These are phyloP conservation scores for Saksenaea vasiformis DNA, from an alignment of 371 early-diverging fungal species.

Conservation along the genomic window DNA sequence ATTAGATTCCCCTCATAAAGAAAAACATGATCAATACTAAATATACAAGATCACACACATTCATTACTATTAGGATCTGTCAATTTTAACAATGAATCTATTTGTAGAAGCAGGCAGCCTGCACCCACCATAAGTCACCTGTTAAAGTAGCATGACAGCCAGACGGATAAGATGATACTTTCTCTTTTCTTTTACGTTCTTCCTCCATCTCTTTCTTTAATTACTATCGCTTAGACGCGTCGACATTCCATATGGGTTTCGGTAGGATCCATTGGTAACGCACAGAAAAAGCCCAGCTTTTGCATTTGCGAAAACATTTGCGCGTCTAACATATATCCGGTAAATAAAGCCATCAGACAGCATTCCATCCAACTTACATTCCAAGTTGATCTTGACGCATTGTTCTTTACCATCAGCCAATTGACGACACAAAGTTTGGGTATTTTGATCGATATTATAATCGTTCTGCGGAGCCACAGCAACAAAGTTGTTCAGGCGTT, in stretches of 20 bases:
- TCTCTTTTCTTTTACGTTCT: not conserved
- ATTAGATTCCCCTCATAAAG: not conserved
- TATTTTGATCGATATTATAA: conserved; percentile 53
- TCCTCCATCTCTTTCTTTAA: not conserved
- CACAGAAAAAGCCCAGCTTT: conserved; percentile 60
- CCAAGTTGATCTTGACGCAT: conserved; percentile 48
- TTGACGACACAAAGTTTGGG: conserved; percentile 41
- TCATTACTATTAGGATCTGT: not conserved
- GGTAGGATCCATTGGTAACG: conserved; percentile 58
- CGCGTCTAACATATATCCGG: conserved; percentile 26
- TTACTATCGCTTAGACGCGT: conserved; percentile 28
- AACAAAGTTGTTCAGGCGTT: conserved; percentile 45
- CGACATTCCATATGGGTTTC: conserved; percentile 56
- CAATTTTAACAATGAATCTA: conserved; percentile 1
- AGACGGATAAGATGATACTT: not conserved
- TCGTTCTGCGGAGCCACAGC: conserved; percentile 35
- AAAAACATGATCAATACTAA: too few relatives aligned
- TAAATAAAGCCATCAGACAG: not conserved
- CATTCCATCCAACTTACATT: conserved; percentile 36
- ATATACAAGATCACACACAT: not conserved
- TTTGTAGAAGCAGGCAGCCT: conserved; percentile 1
- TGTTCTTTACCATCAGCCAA: conserved; percentile 32
- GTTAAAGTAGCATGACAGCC: not conserved
- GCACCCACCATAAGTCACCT: not conserved
- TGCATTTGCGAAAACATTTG: conserved; percentile 63